Conservation (phyloP, 2,329 filamentous ascomycete genomes). For the Alternaria longipes region DNA sequence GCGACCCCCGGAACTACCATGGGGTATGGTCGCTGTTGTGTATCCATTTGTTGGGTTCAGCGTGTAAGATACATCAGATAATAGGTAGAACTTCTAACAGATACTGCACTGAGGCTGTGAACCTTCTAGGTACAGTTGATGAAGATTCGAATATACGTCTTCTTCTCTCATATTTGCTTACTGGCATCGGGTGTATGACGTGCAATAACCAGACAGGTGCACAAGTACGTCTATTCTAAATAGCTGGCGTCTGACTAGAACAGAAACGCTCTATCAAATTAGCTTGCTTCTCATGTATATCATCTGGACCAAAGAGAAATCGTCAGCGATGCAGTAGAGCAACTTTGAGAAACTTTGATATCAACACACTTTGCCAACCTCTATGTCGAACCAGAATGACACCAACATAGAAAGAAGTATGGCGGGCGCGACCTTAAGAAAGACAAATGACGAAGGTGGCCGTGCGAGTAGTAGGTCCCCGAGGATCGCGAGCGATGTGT, state of each 20-base stretch:
- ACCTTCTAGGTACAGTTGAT: not conserved
- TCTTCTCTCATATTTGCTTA: not conserved
- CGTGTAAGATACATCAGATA: not conserved
- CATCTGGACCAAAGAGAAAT: not conserved
- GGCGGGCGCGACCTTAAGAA: not conserved
- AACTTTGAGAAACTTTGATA: not conserved
- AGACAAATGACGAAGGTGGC: not conserved
- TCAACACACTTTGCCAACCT: not conserved
- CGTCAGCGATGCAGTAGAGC: not conserved
- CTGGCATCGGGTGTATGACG: not conserved
- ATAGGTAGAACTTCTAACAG: not conserved
- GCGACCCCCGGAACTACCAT: slow-evolving; percentile 24
- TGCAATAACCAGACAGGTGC: not conserved
- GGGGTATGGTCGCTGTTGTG: slow-evolving; percentile 28
- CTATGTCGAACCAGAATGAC: not conserved
- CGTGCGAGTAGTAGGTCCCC: not conserved
- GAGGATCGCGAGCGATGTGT: not conserved
- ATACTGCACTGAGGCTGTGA: too few relatives aligned
- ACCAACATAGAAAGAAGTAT: not conserved
- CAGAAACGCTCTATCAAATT: not conserved
- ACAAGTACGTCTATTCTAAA: not conserved
- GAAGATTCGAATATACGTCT: not conserved
- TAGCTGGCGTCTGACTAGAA: not conserved
- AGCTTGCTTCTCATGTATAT: not conserved
- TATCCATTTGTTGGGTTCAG: slow-evolving; percentile 31